phyloP scores from a whole-genome alignment of 768 basidiomycete genomes.

The Panus rudis region DNA sequence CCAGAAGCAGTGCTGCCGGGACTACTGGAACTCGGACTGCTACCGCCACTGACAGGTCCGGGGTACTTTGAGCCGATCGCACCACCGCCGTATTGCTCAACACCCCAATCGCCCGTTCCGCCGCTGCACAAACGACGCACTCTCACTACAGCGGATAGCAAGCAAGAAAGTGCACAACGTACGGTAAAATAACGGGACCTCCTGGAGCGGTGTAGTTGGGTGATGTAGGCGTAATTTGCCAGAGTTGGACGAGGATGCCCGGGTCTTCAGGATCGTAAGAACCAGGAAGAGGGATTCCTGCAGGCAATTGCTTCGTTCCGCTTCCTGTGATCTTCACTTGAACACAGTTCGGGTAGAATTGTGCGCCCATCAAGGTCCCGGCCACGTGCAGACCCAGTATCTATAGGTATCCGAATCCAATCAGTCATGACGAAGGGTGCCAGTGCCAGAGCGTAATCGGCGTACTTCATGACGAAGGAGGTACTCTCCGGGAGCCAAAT shows the following conservation, averaged over 20 bases:
- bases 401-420: conserved; percentile 1
- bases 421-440: too few species aligned
- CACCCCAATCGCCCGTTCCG: conserved; percentile 8
- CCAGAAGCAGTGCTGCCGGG: not conserved
- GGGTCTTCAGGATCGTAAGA: conserved; percentile 12
- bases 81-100: conserved; percentile 2
- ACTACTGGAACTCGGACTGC: not conserved
- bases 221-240: conserved; percentile 5
- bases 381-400: conserved; percentile 14
- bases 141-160: not conserved
- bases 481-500: conserved; percentile 19
- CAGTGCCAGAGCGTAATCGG: too few species aligned
- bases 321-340: conserved; percentile 20
- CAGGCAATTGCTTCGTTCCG: conserved; percentile 8
- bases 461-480: conserved; percentile 20
- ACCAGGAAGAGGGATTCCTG: conserved; percentile 11
- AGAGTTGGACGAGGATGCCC: conserved; percentile 11
- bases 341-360: conserved; percentile 21
- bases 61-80: not conserved
- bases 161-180: not conserved
- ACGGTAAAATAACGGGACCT: conserved; percentile 9
- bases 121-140: not conserved
- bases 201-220: conserved; percentile 13
- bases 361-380: conserved; percentile 9
- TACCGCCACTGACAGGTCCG: not conserved